These are phyloP conservation scores for Pleurotus cornucopiae DNA, from an alignment of 768 basidiomycete genomes.

Conservation along the genomic window DNA sequence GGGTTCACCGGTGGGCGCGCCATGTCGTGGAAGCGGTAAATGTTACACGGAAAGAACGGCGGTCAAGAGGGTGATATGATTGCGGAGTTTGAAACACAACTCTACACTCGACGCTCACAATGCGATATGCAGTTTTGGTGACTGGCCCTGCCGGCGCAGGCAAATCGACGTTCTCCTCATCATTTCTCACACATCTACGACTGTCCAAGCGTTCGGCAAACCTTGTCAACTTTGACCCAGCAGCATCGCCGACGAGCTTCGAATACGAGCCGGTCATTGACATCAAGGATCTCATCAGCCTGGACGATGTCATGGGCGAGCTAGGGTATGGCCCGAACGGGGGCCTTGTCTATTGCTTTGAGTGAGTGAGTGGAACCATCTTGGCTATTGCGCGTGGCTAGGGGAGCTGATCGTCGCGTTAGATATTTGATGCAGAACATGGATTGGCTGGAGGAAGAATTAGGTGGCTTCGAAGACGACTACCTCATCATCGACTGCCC, in stretches of 20 bases:
- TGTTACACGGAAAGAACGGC: background rate
- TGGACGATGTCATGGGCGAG: constrained; percentile 96
- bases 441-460: constrained; percentile 97
- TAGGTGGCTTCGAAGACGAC: constrained; percentile 93
- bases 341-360: constrained; percentile 96
- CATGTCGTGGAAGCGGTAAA: constrained; percentile 36
- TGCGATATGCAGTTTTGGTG: constrained; percentile 87
- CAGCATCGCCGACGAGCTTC: constrained; percentile 80
- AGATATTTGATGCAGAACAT: constrained; percentile 97
- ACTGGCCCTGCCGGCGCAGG: constrained; percentile 98
- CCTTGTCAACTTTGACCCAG: constrained; percentile 96
- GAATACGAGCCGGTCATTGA: constrained; percentile 92
- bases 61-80: constrained; percentile 10
- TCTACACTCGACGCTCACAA: constrained; percentile 20
- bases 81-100: constrained; percentile 29
- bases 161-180: constrained; percentile 89
- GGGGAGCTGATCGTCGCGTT: background rate
- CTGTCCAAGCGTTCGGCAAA: constrained; percentile 81
- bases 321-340: constrained; percentile 96
- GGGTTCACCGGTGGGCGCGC: constrained; percentile 76
- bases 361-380: constrained; percentile 70
- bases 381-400: background rate
- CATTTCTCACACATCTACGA: constrained; percentile 86
- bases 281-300: constrained; percentile 86
- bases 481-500: constrained; percentile 93